phyloP scores from a whole-genome alignment of 2,329 filamentous ascomycete genomes.

The Calonectria multiphialidica region DNA sequence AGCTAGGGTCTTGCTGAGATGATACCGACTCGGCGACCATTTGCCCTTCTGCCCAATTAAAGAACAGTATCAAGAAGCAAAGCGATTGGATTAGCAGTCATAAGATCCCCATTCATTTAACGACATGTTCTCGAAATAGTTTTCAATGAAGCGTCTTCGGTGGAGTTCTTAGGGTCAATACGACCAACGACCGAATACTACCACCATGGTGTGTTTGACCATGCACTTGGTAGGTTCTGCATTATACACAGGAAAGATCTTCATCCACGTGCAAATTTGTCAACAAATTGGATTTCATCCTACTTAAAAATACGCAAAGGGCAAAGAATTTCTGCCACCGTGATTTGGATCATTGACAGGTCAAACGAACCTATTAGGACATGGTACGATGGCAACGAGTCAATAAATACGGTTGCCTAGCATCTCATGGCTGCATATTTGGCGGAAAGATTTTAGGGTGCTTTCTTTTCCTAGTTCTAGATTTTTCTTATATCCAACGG shows the following conservation, averaged over 20 bases:
- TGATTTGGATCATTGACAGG: too few relatives aligned
- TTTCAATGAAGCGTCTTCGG: neutral
- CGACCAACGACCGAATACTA: neutral
- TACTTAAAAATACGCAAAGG: too few relatives aligned
- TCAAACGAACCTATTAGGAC: too few relatives aligned
- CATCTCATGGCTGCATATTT: too few relatives aligned
- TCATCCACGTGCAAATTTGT: neutral
- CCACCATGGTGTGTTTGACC: neutral
- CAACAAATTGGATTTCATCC: too few relatives aligned
- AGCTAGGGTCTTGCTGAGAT: neutral
- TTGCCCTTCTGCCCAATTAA: neutral
- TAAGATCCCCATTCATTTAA: neutral
- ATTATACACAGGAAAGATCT: neutral
- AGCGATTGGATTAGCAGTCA: neutral
- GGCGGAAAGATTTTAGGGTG: too few relatives aligned
- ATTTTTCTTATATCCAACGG: too few relatives aligned
- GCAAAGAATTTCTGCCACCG: too few relatives aligned
- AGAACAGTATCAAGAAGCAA: neutral
- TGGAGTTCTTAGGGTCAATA: neutral
- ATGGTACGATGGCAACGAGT: too few relatives aligned
- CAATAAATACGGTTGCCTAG: too few relatives aligned
- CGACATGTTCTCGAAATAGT: neutral
- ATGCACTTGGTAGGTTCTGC: neutral
- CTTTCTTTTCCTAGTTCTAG: too few relatives aligned
- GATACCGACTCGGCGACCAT: neutral